A percentile compares a stretch with the other conserved stretches of the same genome.
These are phyloP conservation scores for Penicillium sp. DNA, from an alignment of 2,329 filamentous ascomycete genomes.

Conservation along the genomic window DNA sequence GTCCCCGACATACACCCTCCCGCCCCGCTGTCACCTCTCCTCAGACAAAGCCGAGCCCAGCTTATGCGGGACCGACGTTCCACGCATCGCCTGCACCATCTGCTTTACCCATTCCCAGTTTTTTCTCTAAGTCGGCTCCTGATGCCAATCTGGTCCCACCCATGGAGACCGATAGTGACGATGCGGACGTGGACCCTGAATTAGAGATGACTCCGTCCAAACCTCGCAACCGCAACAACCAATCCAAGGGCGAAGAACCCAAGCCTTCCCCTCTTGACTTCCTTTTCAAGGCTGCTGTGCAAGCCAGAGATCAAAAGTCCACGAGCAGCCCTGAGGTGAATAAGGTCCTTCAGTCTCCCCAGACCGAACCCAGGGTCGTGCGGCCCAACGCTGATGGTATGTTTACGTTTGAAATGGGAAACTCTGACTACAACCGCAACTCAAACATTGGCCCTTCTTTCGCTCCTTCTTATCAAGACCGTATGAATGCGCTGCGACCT, in stretches of 20 bases:
- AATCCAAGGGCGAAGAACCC: slow-evolving; percentile 33
- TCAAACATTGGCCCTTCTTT: slow-evolving; percentile 57
- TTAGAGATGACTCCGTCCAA: slow-evolving; percentile 40
- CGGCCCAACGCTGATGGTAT: slow-evolving; percentile 46
- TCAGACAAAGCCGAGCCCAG: slow-evolving; percentile 32
- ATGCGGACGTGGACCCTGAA: slow-evolving; percentile 28
- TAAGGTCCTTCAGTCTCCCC: slow-evolving; percentile 46
- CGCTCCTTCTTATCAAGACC: slow-evolving; percentile 48
- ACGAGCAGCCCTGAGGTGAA: slow-evolving; percentile 37
- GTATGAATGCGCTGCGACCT: slow-evolving; percentile 39
- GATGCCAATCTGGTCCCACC: slow-evolving; percentile 45
- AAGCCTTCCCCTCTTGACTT: slow-evolving; percentile 72
- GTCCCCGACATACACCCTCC: slow-evolving; percentile 23
- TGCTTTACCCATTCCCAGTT: slow-evolving; percentile 80
- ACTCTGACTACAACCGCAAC: slow-evolving; percentile 41
- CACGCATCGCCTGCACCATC: slow-evolving; percentile 89
- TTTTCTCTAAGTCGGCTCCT: slow-evolving; percentile 66
- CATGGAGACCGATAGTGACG: slow-evolving; percentile 35
- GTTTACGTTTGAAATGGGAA: slow-evolving; percentile 62
- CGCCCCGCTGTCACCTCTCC: slow-evolving; percentile 38
- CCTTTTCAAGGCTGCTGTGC: slow-evolving; percentile 78
- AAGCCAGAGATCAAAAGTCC: slow-evolving; percentile 49
- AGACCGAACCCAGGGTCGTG: slow-evolving; percentile 31
- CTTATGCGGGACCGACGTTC: slow-evolving; percentile 86
- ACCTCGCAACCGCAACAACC: slow-evolving; percentile 32